Evolutionary conservation across 306 rosid genomes (phyloP), one percentile per base, ranked within the genome.

Genomic region (Quercus wislizeni): DNA sequence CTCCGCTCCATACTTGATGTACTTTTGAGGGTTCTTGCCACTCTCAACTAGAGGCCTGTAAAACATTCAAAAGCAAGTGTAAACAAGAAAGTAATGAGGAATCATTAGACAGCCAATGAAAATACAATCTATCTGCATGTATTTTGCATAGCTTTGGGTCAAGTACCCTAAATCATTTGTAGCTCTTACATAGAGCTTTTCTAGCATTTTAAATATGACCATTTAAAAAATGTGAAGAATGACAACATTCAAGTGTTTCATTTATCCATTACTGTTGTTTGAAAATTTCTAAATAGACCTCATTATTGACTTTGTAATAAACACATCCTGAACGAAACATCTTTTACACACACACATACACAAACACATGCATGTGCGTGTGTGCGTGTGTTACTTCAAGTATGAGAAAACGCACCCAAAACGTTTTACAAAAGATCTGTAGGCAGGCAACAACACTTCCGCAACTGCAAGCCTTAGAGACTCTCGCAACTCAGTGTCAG

Each of bases 401-500:
- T 46, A 28, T 38, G 51, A 72, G 71, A 73, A 73, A 81, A 92
- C 93, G 5, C 41, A 93, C 99, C 94, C 96, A 21, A 85, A 93
- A 27, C 99, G 98, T 79, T 89, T 90, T 69, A 93, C 89, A 69
- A 91, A 95, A 5, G 98, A 90, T 83, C 98, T 86, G 85, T 95
- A 93, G 9, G 98, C 99, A 12, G 99, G 98, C 83, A 95, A 80
- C 74, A 95, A 84, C 84, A 95, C 94, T 90, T 90, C 97, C 55
- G 99, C 96, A 74, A 95, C 98, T 0, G 98, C 92, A 74, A 95
- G 99, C 85, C 97, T 86, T 43, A 95, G 90, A 81, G 99, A 95
- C 81, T 93, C 99, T 81, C 94, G 93, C 83, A 95, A 86, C 88
- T 95, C 98, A 0, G 89, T 68, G 88, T 95, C 99, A 6, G 94